Conservation (phyloP, 768 basidiomycete species). For the Kwoniella sp. region DNA sequence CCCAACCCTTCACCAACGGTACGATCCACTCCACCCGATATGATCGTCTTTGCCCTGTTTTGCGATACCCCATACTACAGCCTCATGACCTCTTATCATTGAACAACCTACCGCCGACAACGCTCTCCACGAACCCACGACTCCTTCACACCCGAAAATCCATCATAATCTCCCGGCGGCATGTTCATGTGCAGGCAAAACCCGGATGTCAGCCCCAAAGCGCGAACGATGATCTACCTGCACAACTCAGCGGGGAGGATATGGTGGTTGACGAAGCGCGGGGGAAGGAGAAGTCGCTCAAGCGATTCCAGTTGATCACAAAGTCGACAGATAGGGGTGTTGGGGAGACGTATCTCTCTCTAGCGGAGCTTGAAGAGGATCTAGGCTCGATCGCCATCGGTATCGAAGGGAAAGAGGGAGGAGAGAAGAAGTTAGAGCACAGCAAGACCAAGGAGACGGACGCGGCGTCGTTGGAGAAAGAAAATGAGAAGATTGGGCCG, state of each 20-base stretch:
- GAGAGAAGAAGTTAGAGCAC: constrained; percentile 19
- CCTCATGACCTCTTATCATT: constrained; percentile 50
- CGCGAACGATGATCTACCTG: too few species aligned
- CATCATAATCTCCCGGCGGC: constrained; percentile 42
- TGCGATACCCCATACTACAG: constrained; percentile 29
- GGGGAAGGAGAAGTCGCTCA: constrained; percentile 34
- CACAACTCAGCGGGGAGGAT: too few species aligned
- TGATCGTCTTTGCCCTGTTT: not conserved
- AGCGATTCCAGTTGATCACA: constrained; percentile 53
- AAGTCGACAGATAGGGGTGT: constrained; percentile 44
- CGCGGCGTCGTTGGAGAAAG: not conserved
- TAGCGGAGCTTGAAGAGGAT: constrained; percentile 25
- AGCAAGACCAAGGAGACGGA: not conserved
- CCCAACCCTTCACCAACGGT: too few species aligned
- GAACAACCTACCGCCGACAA: constrained; percentile 46
- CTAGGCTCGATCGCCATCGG: not conserved
- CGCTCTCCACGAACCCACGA: constrained; percentile 43
- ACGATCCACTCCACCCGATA: too few species aligned
- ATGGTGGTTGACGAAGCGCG: constrained; percentile 21
- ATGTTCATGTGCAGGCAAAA: too few species aligned
- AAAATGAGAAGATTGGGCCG: not conserved
- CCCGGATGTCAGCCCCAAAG: too few species aligned
- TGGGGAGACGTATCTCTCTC: constrained; percentile 38
- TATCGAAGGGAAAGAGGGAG: constrained; percentile 3
- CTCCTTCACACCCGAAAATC: constrained; percentile 47